A percentile compares a stretch with the other conserved stretches of the same genome.
These are phyloP conservation scores for Moricandia arvensis DNA, from an alignment of 345 rosid genomes.

Conservation along the genomic window DNA sequence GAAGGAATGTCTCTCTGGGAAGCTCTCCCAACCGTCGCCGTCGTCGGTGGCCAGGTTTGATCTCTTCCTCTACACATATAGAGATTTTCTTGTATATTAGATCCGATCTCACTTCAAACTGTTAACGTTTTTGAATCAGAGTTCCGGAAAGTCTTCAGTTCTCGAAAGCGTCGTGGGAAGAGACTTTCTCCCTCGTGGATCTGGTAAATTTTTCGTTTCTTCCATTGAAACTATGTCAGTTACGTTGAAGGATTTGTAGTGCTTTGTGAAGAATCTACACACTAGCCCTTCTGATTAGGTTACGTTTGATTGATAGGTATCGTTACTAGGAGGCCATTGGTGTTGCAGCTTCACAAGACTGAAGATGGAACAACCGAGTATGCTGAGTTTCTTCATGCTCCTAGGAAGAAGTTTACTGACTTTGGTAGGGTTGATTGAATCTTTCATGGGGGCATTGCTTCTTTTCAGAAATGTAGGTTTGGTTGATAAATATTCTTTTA, in stretches of 20 bases:
- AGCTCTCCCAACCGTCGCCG: conserved; percentile 97
- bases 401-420: conserved; percentile 72
- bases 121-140: conserved; percentile 41
- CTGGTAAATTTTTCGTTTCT: conserved; percentile 54
- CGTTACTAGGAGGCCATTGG: conserved; percentile 96
- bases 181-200: conserved; percentile 99
- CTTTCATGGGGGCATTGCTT: neutral
- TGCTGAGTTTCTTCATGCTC: conserved; percentile 96
- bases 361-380: conserved; percentile 73
- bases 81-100: neutral
- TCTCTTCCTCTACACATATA: conserved; percentile 5
- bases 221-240: neutral
- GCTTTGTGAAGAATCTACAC: neutral
- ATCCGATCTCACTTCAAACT: conserved; percentile 17
- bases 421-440: conserved; percentile 56
- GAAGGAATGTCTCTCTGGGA: conserved; percentile 99
- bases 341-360: conserved; percentile 89
- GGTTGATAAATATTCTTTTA: conserved; percentile 24
- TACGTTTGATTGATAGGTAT: conserved; percentile 53
- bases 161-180: conserved; percentile 95
- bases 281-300: neutral
- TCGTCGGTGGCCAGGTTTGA: conserved; percentile 96
- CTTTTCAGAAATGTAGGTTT: neutral
- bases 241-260: too few relatives aligned
- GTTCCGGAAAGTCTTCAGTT: conserved; percentile 97